These are phyloP conservation scores for Hirsutella minnesotensis DNA, from an alignment of 2,329 filamentous ascomycete genomes.

Conservation along the genomic window DNA sequence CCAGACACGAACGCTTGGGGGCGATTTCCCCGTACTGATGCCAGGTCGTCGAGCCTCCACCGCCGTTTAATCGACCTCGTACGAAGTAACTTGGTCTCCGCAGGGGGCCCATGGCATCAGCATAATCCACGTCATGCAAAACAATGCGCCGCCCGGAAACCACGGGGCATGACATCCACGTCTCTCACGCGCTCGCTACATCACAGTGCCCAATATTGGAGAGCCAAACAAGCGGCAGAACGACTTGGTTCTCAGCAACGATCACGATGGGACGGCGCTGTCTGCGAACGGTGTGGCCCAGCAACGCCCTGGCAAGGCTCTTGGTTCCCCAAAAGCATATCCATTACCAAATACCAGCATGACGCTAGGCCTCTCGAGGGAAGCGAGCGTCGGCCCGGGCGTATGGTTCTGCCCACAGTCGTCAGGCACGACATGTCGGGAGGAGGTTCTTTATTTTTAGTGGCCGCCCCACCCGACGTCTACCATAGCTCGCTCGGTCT, in stretches of 20 bases:
- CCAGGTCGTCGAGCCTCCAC: too few species aligned
- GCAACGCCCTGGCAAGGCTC: not conserved
- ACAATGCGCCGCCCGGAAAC: constrained; percentile 1
- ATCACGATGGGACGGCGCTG: not conserved
- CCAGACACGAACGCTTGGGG: too few species aligned
- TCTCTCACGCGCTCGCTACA: not conserved
- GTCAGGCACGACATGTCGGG: constrained; percentile 11
- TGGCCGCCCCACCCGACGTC: not conserved
- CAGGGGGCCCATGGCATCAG: not conserved
- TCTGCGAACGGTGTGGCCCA: not conserved
- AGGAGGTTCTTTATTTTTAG: not conserved
- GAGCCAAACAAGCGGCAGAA: too few species aligned
- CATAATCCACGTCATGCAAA: not conserved
- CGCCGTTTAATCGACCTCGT: not conserved
- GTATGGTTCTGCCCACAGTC: constrained; percentile 7
- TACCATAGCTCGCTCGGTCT: too few species aligned
- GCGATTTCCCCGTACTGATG: too few species aligned
- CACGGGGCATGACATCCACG: not conserved
- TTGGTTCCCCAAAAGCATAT: not conserved
- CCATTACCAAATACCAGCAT: constrained; percentile 20
- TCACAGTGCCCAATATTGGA: not conserved
- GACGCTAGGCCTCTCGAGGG: constrained; percentile 16
- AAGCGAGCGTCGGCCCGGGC: constrained; percentile 10
- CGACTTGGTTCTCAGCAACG: not conserved
- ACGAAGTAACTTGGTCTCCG: not conserved